These are phyloP conservation scores for Calycina marina DNA, from an alignment of 2,329 filamentous ascomycete genomes.

Conservation along the genomic window DNA sequence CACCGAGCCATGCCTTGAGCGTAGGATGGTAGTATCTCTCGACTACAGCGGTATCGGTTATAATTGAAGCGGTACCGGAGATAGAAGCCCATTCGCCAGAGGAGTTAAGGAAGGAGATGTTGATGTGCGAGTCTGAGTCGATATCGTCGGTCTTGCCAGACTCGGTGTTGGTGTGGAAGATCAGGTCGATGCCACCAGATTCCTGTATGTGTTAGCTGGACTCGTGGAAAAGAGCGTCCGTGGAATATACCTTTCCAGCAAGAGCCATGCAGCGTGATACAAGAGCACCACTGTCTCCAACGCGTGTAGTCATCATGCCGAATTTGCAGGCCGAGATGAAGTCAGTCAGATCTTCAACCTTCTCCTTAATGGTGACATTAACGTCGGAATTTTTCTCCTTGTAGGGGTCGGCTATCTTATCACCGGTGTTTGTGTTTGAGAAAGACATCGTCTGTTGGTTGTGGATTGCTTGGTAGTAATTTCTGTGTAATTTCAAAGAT, in stretches of 20 bases:
- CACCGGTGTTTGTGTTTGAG: conserved; percentile 45
- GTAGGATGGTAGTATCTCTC: conserved; percentile 60
- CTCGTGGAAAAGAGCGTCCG: neutral
- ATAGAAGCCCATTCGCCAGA: conserved; percentile 78
- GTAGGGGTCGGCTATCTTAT: conserved; percentile 61
- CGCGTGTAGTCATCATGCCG: conserved; percentile 76
- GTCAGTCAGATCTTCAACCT: conserved; percentile 56
- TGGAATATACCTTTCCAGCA: conserved; percentile 48
- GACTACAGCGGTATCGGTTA: conserved; percentile 54
- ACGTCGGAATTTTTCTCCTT: conserved; percentile 55
- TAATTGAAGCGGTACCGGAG: conserved; percentile 55
- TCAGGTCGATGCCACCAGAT: conserved; percentile 60
- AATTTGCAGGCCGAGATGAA: conserved; percentile 68
- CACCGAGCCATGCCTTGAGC: conserved; percentile 76
- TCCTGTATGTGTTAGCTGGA: conserved; percentile 36
- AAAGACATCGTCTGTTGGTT: conserved; percentile 23
- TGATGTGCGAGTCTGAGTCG: conserved; percentile 55
- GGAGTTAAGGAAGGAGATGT: conserved; percentile 65
- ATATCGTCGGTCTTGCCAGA: conserved; percentile 80
- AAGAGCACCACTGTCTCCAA: conserved; percentile 47
- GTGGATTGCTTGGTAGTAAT: conserved; percentile 2
- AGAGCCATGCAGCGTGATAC: conserved; percentile 79
- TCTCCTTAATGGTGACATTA: conserved; percentile 46
- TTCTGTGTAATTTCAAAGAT: conserved; percentile 3
- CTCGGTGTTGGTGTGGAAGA: conserved; percentile 87